Conservation (phyloP, 2,329 filamentous ascomycete genomes). For the Trichoderma breve region DNA sequence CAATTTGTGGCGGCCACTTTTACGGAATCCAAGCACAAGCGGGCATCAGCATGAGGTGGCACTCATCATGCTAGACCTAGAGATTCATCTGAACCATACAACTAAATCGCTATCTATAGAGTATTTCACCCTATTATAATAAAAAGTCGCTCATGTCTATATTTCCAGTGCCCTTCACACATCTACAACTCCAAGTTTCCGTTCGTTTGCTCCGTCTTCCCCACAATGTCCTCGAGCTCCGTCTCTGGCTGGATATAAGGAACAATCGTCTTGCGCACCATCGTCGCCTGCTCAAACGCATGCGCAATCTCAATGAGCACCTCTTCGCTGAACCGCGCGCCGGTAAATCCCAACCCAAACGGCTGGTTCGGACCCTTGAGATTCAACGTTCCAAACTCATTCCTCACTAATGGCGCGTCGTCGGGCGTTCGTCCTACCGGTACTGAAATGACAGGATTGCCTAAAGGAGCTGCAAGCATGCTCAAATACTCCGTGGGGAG, state of each 20-base stretch:
- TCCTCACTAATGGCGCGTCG: constrained; percentile 25
- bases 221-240: constrained; percentile 29
- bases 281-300: constrained; percentile 63
- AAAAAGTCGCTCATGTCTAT: not conserved
- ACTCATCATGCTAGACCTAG: too few relatives aligned
- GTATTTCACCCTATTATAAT: not conserved
- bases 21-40: not conserved
- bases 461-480: not conserved
- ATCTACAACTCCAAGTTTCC: not conserved
- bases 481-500: not conserved
- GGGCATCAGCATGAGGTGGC: too few relatives aligned
- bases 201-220: not conserved
- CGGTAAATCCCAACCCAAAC: constrained; percentile 64
- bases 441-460: constrained; percentile 50
- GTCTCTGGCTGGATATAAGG: constrained; percentile 32
- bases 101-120: not conserved
- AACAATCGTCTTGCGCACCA: constrained; percentile 28
- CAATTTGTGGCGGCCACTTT: not conserved
- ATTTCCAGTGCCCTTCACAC: not conserved
- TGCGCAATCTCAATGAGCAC: constrained; percentile 63
- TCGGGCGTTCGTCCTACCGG: constrained; percentile 58
- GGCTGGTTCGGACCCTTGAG: constrained; percentile 52
- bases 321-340: constrained; percentile 58
- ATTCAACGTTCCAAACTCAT: constrained; percentile 30
- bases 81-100: not conserved